These are phyloP conservation scores for Vigna trinervia DNA, from an alignment of 306 rosid genomes.

Conservation along the genomic window DNA sequence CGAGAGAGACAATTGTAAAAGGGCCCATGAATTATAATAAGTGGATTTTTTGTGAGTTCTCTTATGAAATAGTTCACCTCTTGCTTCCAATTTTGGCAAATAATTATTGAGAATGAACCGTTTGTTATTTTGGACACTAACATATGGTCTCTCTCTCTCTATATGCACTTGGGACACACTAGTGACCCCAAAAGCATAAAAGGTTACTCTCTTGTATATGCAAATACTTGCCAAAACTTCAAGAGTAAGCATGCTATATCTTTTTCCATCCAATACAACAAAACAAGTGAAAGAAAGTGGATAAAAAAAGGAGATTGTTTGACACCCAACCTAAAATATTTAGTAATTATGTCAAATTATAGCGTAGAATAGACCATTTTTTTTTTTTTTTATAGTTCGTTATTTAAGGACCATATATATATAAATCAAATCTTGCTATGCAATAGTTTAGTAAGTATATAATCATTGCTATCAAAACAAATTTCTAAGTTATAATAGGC, in stretches of 20 bases:
- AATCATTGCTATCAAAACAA: no score
- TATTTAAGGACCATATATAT: not conserved
- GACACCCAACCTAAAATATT: not conserved
- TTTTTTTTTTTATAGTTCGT: no score
- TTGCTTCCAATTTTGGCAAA: slow-evolving; percentile 27
- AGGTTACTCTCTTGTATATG: not conserved
- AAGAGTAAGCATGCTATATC: slow-evolving; percentile 1
- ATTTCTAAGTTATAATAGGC: no score
- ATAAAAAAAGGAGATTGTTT: not conserved
- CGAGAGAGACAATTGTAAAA: not conserved
- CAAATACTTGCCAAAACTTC: not conserved
- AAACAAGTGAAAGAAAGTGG: not conserved
- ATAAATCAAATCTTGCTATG: no score
- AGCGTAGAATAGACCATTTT: no score
- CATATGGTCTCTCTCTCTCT: not conserved
- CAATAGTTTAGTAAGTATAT: no score
- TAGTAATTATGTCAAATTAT: not conserved
- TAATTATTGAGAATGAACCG: not conserved
- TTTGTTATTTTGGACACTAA: not conserved
- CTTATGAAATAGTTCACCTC: not conserved
- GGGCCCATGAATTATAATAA: not conserved
- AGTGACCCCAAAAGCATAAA: not conserved
- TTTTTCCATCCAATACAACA: not conserved
- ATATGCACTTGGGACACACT: not conserved
- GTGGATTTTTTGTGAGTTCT: not conserved